Evolutionary conservation across 495 filamentous ascomycete genomes (phyloP), one percentile per base, ranked within the genome.

Genomic region (Achaetomiella virescens): DNA sequence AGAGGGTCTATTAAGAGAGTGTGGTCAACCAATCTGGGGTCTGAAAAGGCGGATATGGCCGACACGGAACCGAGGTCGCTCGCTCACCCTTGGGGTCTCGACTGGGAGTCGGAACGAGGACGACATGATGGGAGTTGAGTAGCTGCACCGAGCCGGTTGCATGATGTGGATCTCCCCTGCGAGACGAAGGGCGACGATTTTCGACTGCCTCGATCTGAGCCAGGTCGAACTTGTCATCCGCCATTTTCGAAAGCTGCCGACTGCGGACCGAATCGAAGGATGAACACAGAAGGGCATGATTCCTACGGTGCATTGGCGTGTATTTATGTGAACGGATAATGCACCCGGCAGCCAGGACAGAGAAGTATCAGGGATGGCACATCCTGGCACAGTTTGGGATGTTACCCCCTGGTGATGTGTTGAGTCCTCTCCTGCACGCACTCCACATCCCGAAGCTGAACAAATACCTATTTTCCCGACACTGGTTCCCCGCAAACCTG

Each of bases 21-120:
- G 43, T 46, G 43, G 43, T 46, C 22, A 44, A 21, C 41, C 17
- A 38, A n/a, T n/a, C n/a, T n/a, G n/a, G n/a, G n/a, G n/a, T n/a
- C n/a, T n/a, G n/a, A n/a, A n/a, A n/a, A n/a, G n/a, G n/a, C n/a
- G n/a, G n/a, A n/a, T n/a, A n/a, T n/a, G n/a, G n/a, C n/a, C n/a
- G n/a, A n/a, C n/a, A n/a, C n/a, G n/a, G n/a, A n/a, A n/a, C n/a
- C n/a, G n/a, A n/a, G n/a, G 41, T 12, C 4, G 41, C 41, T 24
- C 41, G 29, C 43, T 29, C 43, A 46, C 43, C 43, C 43, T 46
- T 46, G 43, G 43, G 43, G 24, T 46, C 43, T 17, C 14, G 43
- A 17, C 43, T 46, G 12, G 43, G 43, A n/a, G 43, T 46, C 24
- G 43, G 43, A 27, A 46, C 43, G 24, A 46, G 43, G 22, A 46